phyloP scores from a whole-genome alignment of 164 flowering plant genomes.

The Berberis vulgaris region DNA sequence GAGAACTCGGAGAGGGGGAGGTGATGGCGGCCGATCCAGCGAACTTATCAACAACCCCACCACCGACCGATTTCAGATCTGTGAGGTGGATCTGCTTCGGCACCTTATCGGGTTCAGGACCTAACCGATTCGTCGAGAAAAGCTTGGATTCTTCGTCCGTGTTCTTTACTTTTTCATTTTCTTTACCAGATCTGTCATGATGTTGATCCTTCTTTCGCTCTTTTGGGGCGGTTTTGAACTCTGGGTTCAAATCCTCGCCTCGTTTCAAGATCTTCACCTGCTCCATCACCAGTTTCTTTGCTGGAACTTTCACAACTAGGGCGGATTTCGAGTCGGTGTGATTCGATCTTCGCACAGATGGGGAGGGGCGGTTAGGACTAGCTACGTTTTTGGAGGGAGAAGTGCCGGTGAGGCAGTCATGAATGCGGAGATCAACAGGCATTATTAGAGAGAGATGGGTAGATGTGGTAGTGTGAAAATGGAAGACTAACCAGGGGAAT shows the following conservation, averaged over 20 bases:
- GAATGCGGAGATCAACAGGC: no score
- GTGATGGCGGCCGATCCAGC: conserved; percentile 45
- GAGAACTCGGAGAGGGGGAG: conserved; percentile 57
- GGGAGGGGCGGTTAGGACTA: background rate
- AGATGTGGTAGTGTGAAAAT: no score
- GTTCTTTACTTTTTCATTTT: background rate
- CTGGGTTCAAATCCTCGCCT: conserved; percentile 17
- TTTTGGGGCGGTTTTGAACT: background rate
- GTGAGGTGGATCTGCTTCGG: conserved; percentile 22
- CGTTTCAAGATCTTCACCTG: conserved; percentile 38
- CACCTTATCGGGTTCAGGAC: conserved; percentile 27
- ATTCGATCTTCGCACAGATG: background rate
- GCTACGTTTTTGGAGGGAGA: no score
- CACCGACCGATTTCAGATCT: conserved; percentile 4
- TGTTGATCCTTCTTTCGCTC: background rate
- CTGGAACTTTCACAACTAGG: conserved; percentile 1
- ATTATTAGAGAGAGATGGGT: no score
- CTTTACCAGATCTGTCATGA: background rate
- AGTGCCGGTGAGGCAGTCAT: no score
- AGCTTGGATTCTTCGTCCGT: conserved; percentile 10
- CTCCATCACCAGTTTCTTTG: conserved; percentile 22
- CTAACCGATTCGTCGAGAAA: conserved; percentile 11
- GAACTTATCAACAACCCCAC: background rate
- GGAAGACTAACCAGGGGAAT: no score
- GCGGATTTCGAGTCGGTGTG: background rate